phyloP scores from a whole-genome alignment of 2,329 filamentous ascomycete species.

The Diaporthe citri region DNA sequence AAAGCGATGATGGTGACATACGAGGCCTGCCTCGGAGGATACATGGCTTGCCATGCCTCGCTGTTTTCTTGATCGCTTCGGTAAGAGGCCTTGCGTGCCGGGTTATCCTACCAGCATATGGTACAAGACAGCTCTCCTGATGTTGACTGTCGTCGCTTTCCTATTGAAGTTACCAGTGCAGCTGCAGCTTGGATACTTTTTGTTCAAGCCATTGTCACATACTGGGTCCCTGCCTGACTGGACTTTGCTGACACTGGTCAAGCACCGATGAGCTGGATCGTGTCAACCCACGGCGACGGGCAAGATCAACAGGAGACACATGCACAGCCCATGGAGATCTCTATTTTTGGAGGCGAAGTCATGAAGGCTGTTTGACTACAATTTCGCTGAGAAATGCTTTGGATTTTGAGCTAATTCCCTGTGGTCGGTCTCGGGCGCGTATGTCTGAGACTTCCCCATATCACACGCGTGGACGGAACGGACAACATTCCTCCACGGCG shows the following conservation, averaged over 20 bases:
- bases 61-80: not conserved
- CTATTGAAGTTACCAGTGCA: not conserved
- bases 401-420: conserved; percentile 1
- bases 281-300: not conserved
- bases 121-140: not conserved
- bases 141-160: not conserved
- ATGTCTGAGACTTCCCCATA: conserved; percentile 18
- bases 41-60: not conserved
- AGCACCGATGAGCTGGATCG: not conserved
- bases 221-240: not conserved
- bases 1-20: not conserved
- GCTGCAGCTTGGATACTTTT: not conserved
- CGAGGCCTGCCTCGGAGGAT: not conserved
- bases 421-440: not conserved
- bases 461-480: not conserved
- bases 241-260: not conserved
- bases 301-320: not conserved
- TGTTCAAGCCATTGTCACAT: not conserved
- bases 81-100: too few relatives aligned
- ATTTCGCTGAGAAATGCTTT: not conserved
- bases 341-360: not conserved
- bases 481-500: not conserved
- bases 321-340: not conserved
- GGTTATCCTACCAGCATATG: not conserved
- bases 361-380: not conserved